Conservation (phyloP, 2,329 filamentous ascomycete species). For the Rhinocladiella similis region DNA sequence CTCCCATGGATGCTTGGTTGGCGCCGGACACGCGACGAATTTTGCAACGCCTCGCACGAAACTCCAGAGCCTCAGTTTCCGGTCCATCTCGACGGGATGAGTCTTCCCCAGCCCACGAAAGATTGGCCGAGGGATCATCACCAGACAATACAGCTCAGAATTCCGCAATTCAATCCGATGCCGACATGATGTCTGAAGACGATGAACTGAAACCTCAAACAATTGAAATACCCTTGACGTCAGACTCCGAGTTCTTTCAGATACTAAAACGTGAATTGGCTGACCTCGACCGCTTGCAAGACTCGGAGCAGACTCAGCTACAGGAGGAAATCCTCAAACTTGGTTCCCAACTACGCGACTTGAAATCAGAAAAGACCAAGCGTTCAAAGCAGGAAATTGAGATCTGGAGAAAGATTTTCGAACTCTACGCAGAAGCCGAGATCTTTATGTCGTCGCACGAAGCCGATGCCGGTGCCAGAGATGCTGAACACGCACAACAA, state of each 20-base stretch:
- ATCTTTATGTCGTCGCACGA: conserved; percentile 82
- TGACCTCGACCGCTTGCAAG: conserved; percentile 67
- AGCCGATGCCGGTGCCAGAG: conserved; percentile 65
- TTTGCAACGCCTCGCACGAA: conserved; percentile 60
- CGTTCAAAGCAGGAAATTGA: conserved; percentile 65
- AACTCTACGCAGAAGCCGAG: conserved; percentile 75
- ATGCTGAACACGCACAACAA: conserved; percentile 64
- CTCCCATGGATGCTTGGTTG: conserved; percentile 67
- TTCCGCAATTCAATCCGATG: neutral
- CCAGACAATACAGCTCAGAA: neutral
- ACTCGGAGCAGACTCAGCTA: conserved; percentile 64
- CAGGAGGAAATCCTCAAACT: conserved; percentile 63
- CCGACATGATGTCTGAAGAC: neutral
- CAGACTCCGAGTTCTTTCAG: conserved; percentile 78
- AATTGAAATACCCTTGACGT: conserved; percentile 74
- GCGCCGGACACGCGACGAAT: conserved; percentile 65
- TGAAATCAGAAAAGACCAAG: conserved; percentile 63
- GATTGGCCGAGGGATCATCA: neutral
- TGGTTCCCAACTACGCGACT: conserved; percentile 62
- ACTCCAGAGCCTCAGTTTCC: conserved; percentile 4
- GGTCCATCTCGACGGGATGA: neutral
- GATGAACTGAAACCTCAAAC: conserved; percentile 36
- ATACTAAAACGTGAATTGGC: conserved; percentile 71
- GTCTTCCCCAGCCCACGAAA: neutral
- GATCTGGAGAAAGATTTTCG: conserved; percentile 78